phyloP scores from a whole-genome alignment of 306 rosid genomes.

The Cucumis sativus region Cucumber_9930_V3 NC_026657.2:5912501-5913000 shows the following conservation, averaged over 20 bases:
- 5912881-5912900: neutral
- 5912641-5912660: constrained; percentile 56
- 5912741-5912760: constrained; percentile 58
- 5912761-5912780: constrained; percentile 96
- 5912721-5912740: constrained; percentile 10
- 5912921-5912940: constrained; percentile 59
- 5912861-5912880: constrained; percentile 33
- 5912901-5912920: constrained; percentile 14
- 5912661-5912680: neutral
- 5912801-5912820: constrained; percentile 80
- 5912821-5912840: constrained; percentile 97
- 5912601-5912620: constrained; percentile 97
- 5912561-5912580: constrained; percentile 44
- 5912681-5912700: neutral
- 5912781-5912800: constrained; percentile 93
- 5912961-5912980: constrained; percentile 97
- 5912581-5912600: constrained; percentile 98
- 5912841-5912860: constrained; percentile 92
- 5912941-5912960: constrained; percentile 96
- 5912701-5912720: neutral
- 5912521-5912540: neutral
- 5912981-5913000: constrained; percentile 98
- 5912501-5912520: neutral
- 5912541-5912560: neutral
- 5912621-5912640: constrained; percentile 91